phyloP scores from a whole-genome alignment of 1,284 basidiomycete species.

The Chalciporus sp. region DNA sequence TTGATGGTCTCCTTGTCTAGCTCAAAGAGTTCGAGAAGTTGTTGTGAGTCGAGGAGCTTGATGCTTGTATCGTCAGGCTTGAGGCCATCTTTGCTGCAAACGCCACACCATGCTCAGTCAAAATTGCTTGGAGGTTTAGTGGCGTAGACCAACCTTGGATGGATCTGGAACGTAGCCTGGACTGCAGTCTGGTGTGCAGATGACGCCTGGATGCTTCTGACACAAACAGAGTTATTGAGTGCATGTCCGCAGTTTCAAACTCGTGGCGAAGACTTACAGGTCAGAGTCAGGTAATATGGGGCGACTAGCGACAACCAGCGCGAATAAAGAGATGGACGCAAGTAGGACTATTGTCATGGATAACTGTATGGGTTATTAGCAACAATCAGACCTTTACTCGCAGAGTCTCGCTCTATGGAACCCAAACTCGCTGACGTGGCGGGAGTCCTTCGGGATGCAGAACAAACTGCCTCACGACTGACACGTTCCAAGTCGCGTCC shows the following conservation, averaged over 20 bases:
- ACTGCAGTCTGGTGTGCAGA: conserved; percentile 37
- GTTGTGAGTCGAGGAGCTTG: conserved; percentile 8
- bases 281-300: conserved; percentile 35
- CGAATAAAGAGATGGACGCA: conserved; percentile 44
- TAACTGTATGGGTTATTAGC: not conserved
- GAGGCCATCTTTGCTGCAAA: conserved; percentile 19
- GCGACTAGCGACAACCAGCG: conserved; percentile 48
- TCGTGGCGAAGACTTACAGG: conserved; percentile 26
- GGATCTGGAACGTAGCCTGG: conserved; percentile 42
- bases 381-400: not conserved
- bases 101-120: conserved; percentile 14
- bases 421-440: conserved; percentile 11
- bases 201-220: conserved; percentile 16
- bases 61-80: conserved; percentile 17
- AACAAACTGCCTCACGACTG: conserved; percentile 26
- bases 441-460: conserved; percentile 18
- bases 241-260: conserved; percentile 9
- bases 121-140: not conserved
- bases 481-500: conserved; percentile 29
- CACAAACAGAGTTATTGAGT: conserved; percentile 12
- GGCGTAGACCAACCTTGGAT: conserved; percentile 40
- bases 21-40: conserved; percentile 12
- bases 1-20: conserved; percentile 2
- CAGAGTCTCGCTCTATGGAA: not conserved
- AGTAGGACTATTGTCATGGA: conserved; percentile 45